Percentiles rank a stretch among this genome's conserved stretches.
Conservation (phyloP, 495 filamentous ascomycete species). For the Physcia stellaris region DNA sequence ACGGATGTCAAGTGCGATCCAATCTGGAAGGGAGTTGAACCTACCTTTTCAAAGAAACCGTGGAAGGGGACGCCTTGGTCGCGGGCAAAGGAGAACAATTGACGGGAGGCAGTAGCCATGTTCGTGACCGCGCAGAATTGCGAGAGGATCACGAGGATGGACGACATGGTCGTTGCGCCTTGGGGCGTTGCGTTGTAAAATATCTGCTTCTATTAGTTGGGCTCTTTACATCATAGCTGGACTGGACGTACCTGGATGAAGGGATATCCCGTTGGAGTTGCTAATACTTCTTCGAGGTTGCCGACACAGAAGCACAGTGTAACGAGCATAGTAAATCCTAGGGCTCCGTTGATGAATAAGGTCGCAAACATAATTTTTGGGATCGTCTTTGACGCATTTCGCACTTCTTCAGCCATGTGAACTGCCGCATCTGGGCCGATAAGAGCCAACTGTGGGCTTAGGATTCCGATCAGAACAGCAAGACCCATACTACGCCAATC, state of each 20-base stretch:
- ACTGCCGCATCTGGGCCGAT: conserved; percentile 27
- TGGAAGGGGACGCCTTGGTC: conserved; percentile 34
- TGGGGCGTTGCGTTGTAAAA: conserved; percentile 32
- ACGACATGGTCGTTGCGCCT: conserved; percentile 32
- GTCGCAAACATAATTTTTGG: conserved; percentile 32
- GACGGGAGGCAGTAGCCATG: conserved; percentile 34
- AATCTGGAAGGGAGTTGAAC: conserved; percentile 2
- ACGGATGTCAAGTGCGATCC: not conserved
- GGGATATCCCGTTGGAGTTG: conserved; percentile 24
- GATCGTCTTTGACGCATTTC: conserved; percentile 27
- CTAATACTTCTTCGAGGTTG: conserved; percentile 23
- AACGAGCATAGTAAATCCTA: conserved; percentile 35
- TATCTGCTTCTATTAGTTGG: conserved; percentile 24
- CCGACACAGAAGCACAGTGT: conserved; percentile 33
- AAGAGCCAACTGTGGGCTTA: conserved; percentile 30
- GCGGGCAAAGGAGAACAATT: conserved; percentile 38
- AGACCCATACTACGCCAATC: conserved; percentile 28
- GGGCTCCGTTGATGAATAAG: conserved; percentile 28
- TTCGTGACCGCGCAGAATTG: conserved; percentile 22
- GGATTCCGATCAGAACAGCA: conserved; percentile 30
- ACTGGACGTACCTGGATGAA: conserved; percentile 35
- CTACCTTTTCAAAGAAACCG: conserved; percentile 16
- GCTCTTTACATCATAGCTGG: conserved; percentile 23
- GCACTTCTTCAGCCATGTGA: conserved; percentile 36
- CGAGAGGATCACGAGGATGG: conserved; percentile 30